phyloP scores from a whole-genome alignment of 78 protist genomes.

The Tieghemostelium lacteum region DNA sequence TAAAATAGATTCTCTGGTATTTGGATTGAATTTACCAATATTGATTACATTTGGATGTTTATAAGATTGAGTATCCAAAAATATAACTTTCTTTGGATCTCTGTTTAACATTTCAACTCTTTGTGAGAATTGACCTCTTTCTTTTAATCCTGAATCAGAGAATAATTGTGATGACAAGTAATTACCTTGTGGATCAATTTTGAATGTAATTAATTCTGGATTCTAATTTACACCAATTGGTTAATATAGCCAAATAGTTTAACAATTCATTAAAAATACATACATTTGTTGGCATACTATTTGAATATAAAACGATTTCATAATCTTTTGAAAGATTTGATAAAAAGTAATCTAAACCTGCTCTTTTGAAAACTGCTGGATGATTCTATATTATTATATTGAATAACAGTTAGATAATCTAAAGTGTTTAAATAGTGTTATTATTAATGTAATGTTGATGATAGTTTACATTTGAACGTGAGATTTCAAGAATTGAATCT shows the following conservation, averaged over 20 bases:
- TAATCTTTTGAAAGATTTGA: conserved; percentile 17
- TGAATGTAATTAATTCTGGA: conserved; percentile 15
- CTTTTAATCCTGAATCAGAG: conserved; percentile 28
- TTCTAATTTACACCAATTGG: neutral
- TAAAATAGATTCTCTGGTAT: conserved; percentile 36
- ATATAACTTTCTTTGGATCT: conserved; percentile 55
- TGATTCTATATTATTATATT: conserved; percentile 2
- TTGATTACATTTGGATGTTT: conserved; percentile 62
- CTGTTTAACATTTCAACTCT: conserved; percentile 25
- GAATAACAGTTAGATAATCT: neutral
- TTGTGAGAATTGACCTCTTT: conserved; percentile 37
- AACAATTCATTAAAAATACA: neutral
- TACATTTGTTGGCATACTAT: neutral
- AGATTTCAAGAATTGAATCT: conserved; percentile 39
- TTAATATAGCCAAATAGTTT: neutral
- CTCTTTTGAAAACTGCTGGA: conserved; percentile 60
- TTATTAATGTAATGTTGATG: neutral
- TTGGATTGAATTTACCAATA: conserved; percentile 45
- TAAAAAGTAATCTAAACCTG: conserved; percentile 65
- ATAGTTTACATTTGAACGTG: conserved; percentile 28
- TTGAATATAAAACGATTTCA: conserved; percentile 36
- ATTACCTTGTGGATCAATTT: conserved; percentile 16
- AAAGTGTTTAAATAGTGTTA: neutral
- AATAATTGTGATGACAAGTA: conserved; percentile 26
- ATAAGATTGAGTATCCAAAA: conserved; percentile 32